Base-by-base conservation (phyloP, 1,139 yeast species). In the Wickerhamiella pararugosa region DNA sequence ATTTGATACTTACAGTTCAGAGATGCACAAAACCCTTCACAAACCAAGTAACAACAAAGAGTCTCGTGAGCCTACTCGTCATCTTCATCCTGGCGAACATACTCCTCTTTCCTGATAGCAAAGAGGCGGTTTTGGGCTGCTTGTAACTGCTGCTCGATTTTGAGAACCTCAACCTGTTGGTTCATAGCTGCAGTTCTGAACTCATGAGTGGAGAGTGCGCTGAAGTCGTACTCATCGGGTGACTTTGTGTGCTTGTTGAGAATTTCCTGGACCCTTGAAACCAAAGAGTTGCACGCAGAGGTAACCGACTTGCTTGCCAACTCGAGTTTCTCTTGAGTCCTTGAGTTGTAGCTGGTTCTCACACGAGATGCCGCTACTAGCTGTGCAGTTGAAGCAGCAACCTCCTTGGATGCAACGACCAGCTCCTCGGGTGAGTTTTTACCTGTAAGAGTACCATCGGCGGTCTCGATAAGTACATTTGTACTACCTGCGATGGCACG, bases 341-440 rank as follows among this genome's bases (percentile, higher is more conserved):
- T 73, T 5, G 94, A 81, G 62, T 76, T 75, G 53, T 75, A 75
- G 40, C 78, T 72, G 0, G 93, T 86, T 60, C 83, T 83, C 32
- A 83, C 94, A 53, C 95, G 71, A 1, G 95, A 79, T 0, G 95
- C 93, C 5, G 95, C 90, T 6, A 86, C 95, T 42, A 84, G 69
- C 64, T 84, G 96, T 1, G 93, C 94, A 0, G 95, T 84, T 0
- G 94, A 79, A 0, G 94, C 90, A 1, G 94, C 92, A 25, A 86
- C 94, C 58, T 84, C 94, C 55, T 82, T 83, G 1, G 94, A 81
- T 0, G 94, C 92, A 32, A 84, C 95, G 52, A 84, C 80, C 48
- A 84, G 71, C 60, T 84, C 84, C 57, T 86, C 95, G 46, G 79
- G 86, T 0, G 84, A 67, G 52, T 78, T 77, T 21, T 61, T 60